A percentile compares a stretch with the other conserved stretches of the same genome.
Evolutionary conservation across 345 rosid species (phyloP).

Genomic region (Eucalyptus sp.): DNA sequence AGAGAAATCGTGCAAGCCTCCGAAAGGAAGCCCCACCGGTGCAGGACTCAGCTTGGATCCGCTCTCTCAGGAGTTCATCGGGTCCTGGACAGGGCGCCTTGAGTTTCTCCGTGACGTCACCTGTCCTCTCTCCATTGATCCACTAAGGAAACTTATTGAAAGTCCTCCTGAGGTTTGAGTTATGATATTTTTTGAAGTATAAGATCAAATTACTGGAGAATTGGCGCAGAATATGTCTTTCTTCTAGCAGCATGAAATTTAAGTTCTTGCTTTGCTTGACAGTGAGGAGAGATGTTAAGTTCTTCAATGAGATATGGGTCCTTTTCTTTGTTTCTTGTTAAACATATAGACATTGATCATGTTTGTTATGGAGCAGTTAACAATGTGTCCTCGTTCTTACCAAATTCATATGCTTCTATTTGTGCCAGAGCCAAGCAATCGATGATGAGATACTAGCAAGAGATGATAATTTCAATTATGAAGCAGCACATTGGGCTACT

Average conservation of each 20-base stretch:
- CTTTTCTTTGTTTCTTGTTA: not conserved
- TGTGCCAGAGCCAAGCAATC: constrained; percentile 29
- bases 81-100: constrained; percentile 43
- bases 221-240: not conserved
- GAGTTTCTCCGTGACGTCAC: constrained; percentile 30
- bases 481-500: constrained; percentile 70
- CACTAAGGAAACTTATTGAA: constrained; percentile 7
- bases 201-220: not conserved
- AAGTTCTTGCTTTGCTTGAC: not conserved
- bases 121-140: constrained; percentile 42
- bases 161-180: not conserved
- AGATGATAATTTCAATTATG: constrained; percentile 52
- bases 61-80: constrained; percentile 29
- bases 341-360: not conserved
- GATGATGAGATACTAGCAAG: constrained; percentile 33
- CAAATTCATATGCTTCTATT: no score
- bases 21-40: constrained; percentile 61
- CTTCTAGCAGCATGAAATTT: not conserved
- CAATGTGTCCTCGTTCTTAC: not conserved
- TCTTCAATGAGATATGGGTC: not conserved
- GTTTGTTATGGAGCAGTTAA: not conserved
- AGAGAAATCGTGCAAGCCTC: constrained; percentile 44
- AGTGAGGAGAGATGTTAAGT: not conserved
- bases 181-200: not conserved
- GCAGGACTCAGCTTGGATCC: constrained; percentile 64